A percentile compares a stretch with the other conserved stretches of the same genome.
Conservation (phyloP, 176 grass and related monocot genomes). For the Ensete ventricosum region DNA sequence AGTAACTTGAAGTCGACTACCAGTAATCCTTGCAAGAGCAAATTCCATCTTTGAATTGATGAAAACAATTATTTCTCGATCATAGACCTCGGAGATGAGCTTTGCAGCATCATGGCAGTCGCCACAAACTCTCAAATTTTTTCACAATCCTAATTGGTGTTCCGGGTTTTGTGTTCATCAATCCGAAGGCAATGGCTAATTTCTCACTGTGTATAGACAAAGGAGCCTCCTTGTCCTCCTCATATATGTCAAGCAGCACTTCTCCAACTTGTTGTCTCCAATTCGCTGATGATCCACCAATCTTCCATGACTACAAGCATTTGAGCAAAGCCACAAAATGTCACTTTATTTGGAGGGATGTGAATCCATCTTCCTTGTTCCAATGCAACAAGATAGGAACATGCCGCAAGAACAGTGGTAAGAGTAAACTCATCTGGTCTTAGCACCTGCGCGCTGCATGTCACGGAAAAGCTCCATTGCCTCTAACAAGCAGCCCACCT, state of each 20-base stretch:
- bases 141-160: constrained; percentile 15
- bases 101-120: constrained; percentile 16
- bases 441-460: constrained; percentile 6
- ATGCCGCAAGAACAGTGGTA: constrained; percentile 11
- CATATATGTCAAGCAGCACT: constrained; percentile 14
- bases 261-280: constrained; percentile 4
- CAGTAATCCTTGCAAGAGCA: constrained; percentile 21
- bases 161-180: constrained; percentile 10
- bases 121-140: constrained; percentile 13
- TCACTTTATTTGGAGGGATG: constrained; percentile 17
- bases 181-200: constrained; percentile 18
- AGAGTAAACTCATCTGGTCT: constrained; percentile 17
- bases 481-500: constrained; percentile 14
- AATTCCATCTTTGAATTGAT: constrained; percentile 17
- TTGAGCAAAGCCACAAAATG: constrained; percentile 20
- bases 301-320: constrained; percentile 20
- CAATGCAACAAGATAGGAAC: constrained; percentile 7
- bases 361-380: constrained; percentile 23
- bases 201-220: constrained; percentile 15
- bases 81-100: constrained; percentile 14
- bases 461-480: constrained; percentile 2
- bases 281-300: background rate
- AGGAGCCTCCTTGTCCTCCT: constrained; percentile 17
- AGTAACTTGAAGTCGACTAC: background rate
- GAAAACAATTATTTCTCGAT: constrained; percentile 17